Evolutionary conservation across 192 early-diverging fungal genomes (phyloP).

Genomic region (Coemansia guatemalensis): DNA sequence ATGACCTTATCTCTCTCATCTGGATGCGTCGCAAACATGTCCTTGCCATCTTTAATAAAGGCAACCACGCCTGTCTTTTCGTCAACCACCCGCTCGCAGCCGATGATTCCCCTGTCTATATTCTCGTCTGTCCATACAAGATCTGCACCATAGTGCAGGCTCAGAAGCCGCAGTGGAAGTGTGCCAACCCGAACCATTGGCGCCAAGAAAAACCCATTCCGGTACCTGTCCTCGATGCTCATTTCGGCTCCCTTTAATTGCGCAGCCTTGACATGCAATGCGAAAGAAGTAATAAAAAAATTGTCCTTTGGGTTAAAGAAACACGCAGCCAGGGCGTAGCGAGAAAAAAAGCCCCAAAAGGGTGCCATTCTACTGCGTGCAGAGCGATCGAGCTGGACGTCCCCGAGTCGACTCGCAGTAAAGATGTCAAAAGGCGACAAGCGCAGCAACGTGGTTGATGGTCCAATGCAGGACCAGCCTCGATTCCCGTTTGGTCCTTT

Average conservation of each 20-base stretch:
- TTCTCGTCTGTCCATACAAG: slow-evolving; percentile 89
- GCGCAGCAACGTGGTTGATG: neutral
- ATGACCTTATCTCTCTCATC: slow-evolving; percentile 75
- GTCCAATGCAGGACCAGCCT: neutral
- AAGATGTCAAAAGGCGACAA: too few relatives aligned
- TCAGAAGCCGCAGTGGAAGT: slow-evolving; percentile 82
- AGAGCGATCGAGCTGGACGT: neutral
- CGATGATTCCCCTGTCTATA: slow-evolving; percentile 82
- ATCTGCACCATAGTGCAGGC: slow-evolving; percentile 90
- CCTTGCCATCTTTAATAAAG: slow-evolving; percentile 62
- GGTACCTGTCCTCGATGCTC: slow-evolving; percentile 23
- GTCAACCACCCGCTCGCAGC: slow-evolving; percentile 71
- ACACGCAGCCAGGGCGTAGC: too few relatives aligned
- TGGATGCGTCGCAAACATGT: slow-evolving; percentile 75
- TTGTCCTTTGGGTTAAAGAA: too few relatives aligned
- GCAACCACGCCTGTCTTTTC: slow-evolving; percentile 71
- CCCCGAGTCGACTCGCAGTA: neutral
- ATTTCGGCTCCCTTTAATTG: neutral
- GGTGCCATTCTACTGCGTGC: too few relatives aligned
- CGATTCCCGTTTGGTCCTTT: neutral
- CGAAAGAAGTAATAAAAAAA: neutral
- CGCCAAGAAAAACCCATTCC: slow-evolving; percentile 72
- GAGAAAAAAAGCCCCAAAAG: too few relatives aligned
- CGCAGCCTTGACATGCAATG: neutral
- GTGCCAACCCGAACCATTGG: slow-evolving; percentile 97